Evolutionary conservation across 768 basidiomycete genomes (phyloP), one percentile per base, ranked within the genome.

Genomic region (Tulasnella sp.): DNA sequence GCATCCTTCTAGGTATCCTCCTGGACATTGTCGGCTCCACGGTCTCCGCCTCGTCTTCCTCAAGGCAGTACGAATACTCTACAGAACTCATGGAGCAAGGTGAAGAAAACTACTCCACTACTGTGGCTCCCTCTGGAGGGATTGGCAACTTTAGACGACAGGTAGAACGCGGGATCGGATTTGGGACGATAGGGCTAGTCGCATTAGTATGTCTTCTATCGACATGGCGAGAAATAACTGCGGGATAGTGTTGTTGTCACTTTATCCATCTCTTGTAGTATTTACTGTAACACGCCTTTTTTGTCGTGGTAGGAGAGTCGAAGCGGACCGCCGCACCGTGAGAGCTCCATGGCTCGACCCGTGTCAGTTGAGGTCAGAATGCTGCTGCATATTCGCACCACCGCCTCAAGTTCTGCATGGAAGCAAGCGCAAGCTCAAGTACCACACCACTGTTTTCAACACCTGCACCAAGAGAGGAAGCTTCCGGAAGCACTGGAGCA

Each of bases 1-100:
- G 85, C 9, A 87, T 90, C 78, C 83, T 91, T 25, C 84, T 93
- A 11, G 81, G 80, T 11, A 80, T 78, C 36, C 74, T 83, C 45
- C 74, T 83, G 15, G 82, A 84, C 19, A 38, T 69, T 17, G 31
- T 71, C 15, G 12, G 52, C 9, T 64, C 58, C 17, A 34, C 15
- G 31, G 31, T 64, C 11, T 64, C 58, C 25, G 29, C 58, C 14
- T 29, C 58, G 25, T 64, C 58, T 15, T 1, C 58, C 31, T 64
- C 58, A 34, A 64, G 58, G 25, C 58, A 34, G 31, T 64, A 64
- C 29, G 58, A 64, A 29, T 64, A 64, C 31, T 64, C 58, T 12
- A 34, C 58, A 2, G 64, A 76, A n/a, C 36, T 67, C 38, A 31
- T 76, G 58, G 75, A 76, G 64, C 36, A 67, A 45, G 75, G 64